Percentiles rank a stretch among this genome's conserved stretches.
Evolutionary conservation across 495 filamentous ascomycete genomes (phyloP).

Genomic region (Tuber brumale): DNA sequence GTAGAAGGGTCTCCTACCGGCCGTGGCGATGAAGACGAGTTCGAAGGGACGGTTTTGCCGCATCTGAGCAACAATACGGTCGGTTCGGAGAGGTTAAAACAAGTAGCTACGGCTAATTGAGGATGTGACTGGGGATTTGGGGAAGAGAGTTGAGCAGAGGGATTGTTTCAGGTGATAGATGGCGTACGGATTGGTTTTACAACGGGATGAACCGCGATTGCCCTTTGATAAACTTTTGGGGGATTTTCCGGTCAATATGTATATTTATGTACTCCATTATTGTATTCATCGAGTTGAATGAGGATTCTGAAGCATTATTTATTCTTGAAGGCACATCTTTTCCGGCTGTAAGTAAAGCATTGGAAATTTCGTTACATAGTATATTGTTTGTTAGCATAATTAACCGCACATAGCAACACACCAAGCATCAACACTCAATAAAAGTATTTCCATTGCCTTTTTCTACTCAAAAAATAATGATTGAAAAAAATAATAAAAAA

Average conservation of each 20-base stretch:
- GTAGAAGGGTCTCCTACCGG: not conserved
- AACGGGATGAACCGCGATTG: not conserved
- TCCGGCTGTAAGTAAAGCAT: not conserved
- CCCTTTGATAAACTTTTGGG: not conserved
- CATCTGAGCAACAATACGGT: not conserved
- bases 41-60: not conserved
- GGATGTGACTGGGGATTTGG: not conserved
- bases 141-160: not conserved
- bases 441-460: no score
- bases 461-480: no score
- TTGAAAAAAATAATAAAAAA: no score
- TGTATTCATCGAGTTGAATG: not conserved
- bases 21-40: not conserved
- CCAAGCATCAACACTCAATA: no score
- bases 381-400: no score
- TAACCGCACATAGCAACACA: no score
- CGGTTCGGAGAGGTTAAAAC: not conserved
- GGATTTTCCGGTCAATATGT: not conserved
- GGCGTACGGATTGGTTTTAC: not conserved
- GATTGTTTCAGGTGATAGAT: not conserved
- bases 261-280: conserved; percentile 2
- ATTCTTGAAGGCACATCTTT: not conserved
- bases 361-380: not conserved
- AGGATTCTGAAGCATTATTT: not conserved
- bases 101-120: not conserved